Percentiles rank a stretch among this genome's conserved stretches.
Conservation (phyloP, 495 filamentous ascomycete genomes). For the Immersiella caudata region DNA sequence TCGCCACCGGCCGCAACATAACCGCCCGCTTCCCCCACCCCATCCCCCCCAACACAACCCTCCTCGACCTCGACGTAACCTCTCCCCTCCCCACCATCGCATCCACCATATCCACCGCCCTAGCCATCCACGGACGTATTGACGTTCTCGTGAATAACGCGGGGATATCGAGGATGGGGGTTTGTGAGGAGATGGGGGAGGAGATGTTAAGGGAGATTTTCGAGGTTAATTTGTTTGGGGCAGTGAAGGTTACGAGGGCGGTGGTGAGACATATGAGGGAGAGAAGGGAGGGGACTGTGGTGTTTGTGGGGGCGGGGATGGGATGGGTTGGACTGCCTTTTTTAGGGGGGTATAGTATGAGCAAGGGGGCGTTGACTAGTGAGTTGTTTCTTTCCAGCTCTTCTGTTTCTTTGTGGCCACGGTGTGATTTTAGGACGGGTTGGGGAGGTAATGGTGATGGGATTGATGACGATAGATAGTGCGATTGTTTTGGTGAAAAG, state of each 20-base stretch:
- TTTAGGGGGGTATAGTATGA: slow-evolving; percentile 22
- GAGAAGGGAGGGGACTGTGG: slow-evolving; percentile 49
- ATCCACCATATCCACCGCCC: slow-evolving; percentile 37
- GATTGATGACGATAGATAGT: too few species aligned
- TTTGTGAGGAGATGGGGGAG: slow-evolving; percentile 42
- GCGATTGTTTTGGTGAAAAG: neutral
- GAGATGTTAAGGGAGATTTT: slow-evolving; percentile 25
- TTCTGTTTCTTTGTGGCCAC: neutral
- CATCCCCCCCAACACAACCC: slow-evolving; percentile 40
- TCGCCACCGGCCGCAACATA: slow-evolving; percentile 56
- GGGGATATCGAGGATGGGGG: slow-evolving; percentile 48
- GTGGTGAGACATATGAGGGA: slow-evolving; percentile 51
- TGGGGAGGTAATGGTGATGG: too few species aligned
- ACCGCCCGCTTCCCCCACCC: slow-evolving; percentile 44
- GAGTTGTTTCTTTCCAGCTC: neutral
- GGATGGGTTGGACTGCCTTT: slow-evolving; percentile 25
- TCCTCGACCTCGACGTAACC: slow-evolving; percentile 53
- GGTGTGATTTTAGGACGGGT: neutral
- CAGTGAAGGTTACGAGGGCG: slow-evolving; percentile 48
- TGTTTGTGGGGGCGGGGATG: slow-evolving; percentile 29
- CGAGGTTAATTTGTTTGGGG: slow-evolving; percentile 55
- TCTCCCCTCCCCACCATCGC: slow-evolving; percentile 43
- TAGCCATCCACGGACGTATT: slow-evolving; percentile 43
- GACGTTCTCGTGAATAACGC: slow-evolving; percentile 63
- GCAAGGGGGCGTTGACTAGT: slow-evolving; percentile 30